Base-by-base conservation (phyloP, 306 rosid genomes). In the cucumber (Cucumis sativus) region DNA sequence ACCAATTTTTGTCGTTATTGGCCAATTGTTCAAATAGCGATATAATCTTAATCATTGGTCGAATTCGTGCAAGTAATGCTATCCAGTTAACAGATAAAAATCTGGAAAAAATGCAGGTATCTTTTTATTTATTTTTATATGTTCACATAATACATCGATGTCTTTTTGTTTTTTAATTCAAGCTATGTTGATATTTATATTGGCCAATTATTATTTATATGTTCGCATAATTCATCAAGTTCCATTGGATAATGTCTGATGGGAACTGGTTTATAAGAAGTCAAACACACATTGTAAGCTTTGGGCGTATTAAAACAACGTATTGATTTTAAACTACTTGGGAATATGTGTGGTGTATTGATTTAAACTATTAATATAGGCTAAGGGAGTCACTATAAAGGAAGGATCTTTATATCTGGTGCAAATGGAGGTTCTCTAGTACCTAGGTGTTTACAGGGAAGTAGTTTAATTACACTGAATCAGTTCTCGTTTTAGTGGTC, bases 21-120 rank as follows among this genome's bases (percentile, higher is more conserved):
- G 88, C 83, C 61, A 76, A 87, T 61, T 40, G 83, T 68, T 89
- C 93, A 49, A 90, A 84, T 84, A 65, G 86, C 23, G 93, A 95
- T 51, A 58, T 80, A 62, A 83, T 86, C 74, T 82, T 95, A 87
- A 78, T 95, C 51, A 87, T 95, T 87, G 85, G 81, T 78, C 89
- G 97, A 66, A 92, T 95, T 79, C 89, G 97, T 59, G 91, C 84
- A 73, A 88, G 92, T 84, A 90, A 95, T 84, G 88, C 99, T 52
- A 90, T 95, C 87, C 82, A 86, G 76, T 89, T 95, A 45, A 93
- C 89, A 10, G 96, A 89, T 45, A 96, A 89, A 89, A 95, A 95
- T 82, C 88, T 88, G 78, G 92, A 89, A 86, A 95, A 89, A 84
- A 87, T 95, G 89, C 97, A 90, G 84, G 99, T 95, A 87, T 76